phyloP scores from a whole-genome alignment of 1,139 yeast genomes.

The Sugiyamaella japonica region DNA sequence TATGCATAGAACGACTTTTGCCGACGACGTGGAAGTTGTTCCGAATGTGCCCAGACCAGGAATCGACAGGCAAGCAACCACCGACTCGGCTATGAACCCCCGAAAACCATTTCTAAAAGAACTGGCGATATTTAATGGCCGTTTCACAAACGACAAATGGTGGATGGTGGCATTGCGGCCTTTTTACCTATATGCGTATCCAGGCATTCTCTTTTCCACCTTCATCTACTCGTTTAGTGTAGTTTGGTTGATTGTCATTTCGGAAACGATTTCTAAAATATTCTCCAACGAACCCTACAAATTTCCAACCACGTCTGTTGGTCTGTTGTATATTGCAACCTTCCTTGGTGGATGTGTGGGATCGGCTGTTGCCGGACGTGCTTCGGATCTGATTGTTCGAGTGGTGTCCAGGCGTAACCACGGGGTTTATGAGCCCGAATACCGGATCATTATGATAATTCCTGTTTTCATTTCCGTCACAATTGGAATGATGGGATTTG shows the following conservation, averaged over 20 bases:
- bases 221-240: conserved; percentile 57
- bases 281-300: conserved; percentile 50
- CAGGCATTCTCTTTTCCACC: conserved; percentile 55
- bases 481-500: conserved; percentile 62
- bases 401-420: conserved; percentile 43
- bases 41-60: conserved; percentile 19
- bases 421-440: conserved; percentile 66
- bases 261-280: conserved; percentile 56
- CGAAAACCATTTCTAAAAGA: conserved; percentile 31
- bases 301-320: conserved; percentile 51
- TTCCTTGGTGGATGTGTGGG: conserved; percentile 62
- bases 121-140: conserved; percentile 44
- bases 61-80: conserved; percentile 18
- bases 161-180: conserved; percentile 62
- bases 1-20: conserved; percentile 24
- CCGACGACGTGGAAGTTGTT: conserved; percentile 16
- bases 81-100: conserved; percentile 23
- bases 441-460: conserved; percentile 54
- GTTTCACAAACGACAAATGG: conserved; percentile 53
- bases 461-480: conserved; percentile 51
- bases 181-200: conserved; percentile 52
- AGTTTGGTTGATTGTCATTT: conserved; percentile 62
- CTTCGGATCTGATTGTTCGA: conserved; percentile 50
- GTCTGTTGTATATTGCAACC: conserved; percentile 59
- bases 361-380: conserved; percentile 53